phyloP scores from a whole-genome alignment of 2,329 filamentous ascomycete genomes.

The Fusarium pseudocircinatum region DNA sequence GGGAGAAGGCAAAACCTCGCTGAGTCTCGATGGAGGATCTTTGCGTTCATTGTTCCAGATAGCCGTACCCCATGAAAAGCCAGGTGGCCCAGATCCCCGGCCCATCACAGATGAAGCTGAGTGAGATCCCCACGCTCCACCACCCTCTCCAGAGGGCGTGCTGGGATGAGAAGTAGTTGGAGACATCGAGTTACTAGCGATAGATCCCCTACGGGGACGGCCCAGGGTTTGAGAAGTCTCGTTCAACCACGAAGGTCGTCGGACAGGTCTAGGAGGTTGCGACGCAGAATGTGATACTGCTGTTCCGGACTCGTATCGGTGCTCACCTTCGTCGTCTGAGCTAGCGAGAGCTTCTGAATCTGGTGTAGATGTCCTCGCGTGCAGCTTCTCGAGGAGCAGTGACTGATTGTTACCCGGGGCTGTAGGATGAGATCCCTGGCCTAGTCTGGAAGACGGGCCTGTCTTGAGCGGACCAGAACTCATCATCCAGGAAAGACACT shows the following conservation, averaged over 20 bases:
- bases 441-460: slow-evolving; percentile 61
- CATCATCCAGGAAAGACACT: slow-evolving; percentile 52
- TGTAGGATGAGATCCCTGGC: slow-evolving; percentile 56
- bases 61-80: slow-evolving; percentile 79
- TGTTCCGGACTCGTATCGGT: slow-evolving; percentile 64
- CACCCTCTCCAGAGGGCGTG: slow-evolving; percentile 76
- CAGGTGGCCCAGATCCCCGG: slow-evolving; percentile 57
- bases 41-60: slow-evolving; percentile 86
- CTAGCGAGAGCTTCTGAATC: slow-evolving; percentile 94
- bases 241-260: slow-evolving; percentile 86
- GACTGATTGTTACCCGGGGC: slow-evolving; percentile 68
- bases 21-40: slow-evolving; percentile 77
- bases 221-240: slow-evolving; percentile 74
- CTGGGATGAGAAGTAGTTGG: slow-evolving; percentile 82
- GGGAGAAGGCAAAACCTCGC: slow-evolving; percentile 79
- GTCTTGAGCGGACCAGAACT: slow-evolving; percentile 62
- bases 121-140: slow-evolving; percentile 65
- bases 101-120: slow-evolving; percentile 58
- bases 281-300: slow-evolving; percentile 46
- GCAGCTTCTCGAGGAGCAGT: slow-evolving; percentile 77
- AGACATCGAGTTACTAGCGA: slow-evolving; percentile 80
- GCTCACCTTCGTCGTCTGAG: slow-evolving; percentile 89
- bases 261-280: slow-evolving; percentile 69
- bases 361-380: slow-evolving; percentile 84
- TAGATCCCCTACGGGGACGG: slow-evolving; percentile 78